Conservation (phyloP, 2,329 filamentous ascomycete species). For the Colletotrichum sp. region DNA sequence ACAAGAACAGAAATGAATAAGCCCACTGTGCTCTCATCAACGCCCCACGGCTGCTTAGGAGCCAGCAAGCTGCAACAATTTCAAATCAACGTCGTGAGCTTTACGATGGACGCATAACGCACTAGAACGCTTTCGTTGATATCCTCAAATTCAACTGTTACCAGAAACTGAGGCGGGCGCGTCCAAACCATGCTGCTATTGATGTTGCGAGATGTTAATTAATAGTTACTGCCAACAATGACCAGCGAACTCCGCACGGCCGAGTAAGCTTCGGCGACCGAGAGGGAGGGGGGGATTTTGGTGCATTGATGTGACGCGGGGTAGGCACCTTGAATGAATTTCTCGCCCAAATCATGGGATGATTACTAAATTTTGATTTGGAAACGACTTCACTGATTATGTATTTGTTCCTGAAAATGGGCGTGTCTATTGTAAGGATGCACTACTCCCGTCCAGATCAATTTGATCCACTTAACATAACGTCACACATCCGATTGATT, state of each 20-base stretch:
- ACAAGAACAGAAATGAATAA: rapidly evolving
- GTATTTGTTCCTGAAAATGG: neutral
- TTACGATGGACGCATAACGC: neutral
- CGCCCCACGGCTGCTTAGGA: rapidly evolving
- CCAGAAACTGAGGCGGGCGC: neutral
- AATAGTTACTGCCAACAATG: neutral
- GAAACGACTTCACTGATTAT: neutral
- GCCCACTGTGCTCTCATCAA: neutral
- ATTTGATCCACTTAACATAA: too few relatives aligned
- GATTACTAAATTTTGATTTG: neutral
- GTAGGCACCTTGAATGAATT: neutral
- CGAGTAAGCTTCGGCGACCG: neutral
- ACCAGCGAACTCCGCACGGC: neutral
- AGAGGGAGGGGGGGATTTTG: neutral
- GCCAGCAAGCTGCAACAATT: neutral
- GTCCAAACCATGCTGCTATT: neutral
- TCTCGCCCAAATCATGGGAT: neutral
- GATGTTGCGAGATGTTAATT: neutral
- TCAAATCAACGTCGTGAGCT: neutral
- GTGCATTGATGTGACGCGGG: neutral
- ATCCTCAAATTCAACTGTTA: neutral
- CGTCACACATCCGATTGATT: too few relatives aligned
- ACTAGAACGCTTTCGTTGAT: neutral
- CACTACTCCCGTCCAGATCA: rapidly evolving
- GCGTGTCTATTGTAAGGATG: rapidly evolving